These are phyloP conservation scores for Neofusicoccum parvum DNA, from an alignment of 2,329 filamentous ascomycete species.

Conservation along the genomic window DNA sequence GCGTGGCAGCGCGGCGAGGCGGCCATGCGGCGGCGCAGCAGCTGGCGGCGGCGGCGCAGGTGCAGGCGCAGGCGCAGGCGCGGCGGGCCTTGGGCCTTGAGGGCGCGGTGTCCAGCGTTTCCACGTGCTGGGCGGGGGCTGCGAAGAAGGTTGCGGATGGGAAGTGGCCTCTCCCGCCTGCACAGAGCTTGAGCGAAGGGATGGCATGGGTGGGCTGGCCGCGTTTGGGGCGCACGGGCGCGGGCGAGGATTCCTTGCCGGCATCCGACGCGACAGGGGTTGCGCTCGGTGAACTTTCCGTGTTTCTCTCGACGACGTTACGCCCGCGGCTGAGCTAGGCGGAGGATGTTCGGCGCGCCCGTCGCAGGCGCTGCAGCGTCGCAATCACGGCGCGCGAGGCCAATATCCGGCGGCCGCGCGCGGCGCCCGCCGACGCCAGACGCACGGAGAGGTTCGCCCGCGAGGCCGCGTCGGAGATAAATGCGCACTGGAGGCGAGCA, in stretches of 20 bases:
- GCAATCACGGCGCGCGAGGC: slow-evolving; percentile 17
- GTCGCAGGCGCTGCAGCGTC: slow-evolving; percentile 14
- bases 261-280: slow-evolving; percentile 15
- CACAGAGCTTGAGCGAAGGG: slow-evolving; percentile 6
- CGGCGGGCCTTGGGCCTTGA: neutral
- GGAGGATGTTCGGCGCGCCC: slow-evolving; percentile 11
- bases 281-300: slow-evolving; percentile 19
- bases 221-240: neutral
- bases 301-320: slow-evolving; percentile 12
- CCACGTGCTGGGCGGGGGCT: slow-evolving; percentile 4
- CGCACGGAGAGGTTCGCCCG: slow-evolving; percentile 14
- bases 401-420: slow-evolving; percentile 18
- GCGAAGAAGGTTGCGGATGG: slow-evolving; percentile 19
- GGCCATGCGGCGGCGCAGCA: neutral
- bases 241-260: slow-evolving; percentile 16
- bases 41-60: neutral
- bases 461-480: slow-evolving; percentile 14
- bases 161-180: slow-evolving; percentile 16
- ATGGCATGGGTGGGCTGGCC: neutral
- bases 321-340: slow-evolving; percentile 13
- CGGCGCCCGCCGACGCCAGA: neutral
- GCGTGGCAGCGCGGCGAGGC: neutral
- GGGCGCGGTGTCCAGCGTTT: neutral
- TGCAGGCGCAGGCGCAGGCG: neutral
- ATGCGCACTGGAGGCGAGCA: neutral